Evolutionary conservation across 2,329 filamentous ascomycete species (phyloP), one percentile per base, ranked within the genome.

Genomic region (Trichoderma sp.): DNA sequence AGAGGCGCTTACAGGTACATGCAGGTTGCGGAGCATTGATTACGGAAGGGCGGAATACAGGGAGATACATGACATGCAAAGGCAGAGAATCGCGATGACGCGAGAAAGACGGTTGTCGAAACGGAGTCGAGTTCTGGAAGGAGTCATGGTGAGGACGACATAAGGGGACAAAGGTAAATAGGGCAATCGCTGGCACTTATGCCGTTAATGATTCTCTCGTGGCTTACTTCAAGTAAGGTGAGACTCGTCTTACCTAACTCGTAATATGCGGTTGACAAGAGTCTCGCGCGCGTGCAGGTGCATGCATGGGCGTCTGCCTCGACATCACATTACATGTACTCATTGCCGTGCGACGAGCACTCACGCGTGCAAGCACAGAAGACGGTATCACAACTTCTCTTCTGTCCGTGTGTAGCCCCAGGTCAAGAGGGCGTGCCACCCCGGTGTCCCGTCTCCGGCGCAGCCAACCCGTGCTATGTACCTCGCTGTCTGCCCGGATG

Each of bases 1-100:
- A 51, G 34, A 61, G 47, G 58, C 58, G 58, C 58, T 61, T 61
- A 61, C 30, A 39, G 26, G 26, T 41, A 60, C 34, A 52, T 45
- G 58, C 21, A 41, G 54, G 15, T 41, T 55, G 52, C 34, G 52
- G 34, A 55, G 52, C 30, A 9, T 41, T 41, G 30, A 41, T 55
- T 55, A 55, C 52, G 34, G 51, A 34, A 55, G 54, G 24, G 45
- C 54, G 51, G 51, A 54, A 5, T 44, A 43, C 34, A 7, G 24
- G 52, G 34, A 28, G 12, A 19, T n/a, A 41, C 26, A 5, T 14
- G 19, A 50, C 21, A 12, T 51, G 47, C 47, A 50, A 14, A 39
- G 10, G 34, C 34, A 39, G 10, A 14, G 10, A 14, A 39, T 9
- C 7, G 10, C 5, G 34, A 39, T 39, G 34, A 39, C 34, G 34